Evolutionary conservation across 2,329 filamentous ascomycete genomes (phyloP).

Genomic region (Fusarium dlaminii): DNA sequence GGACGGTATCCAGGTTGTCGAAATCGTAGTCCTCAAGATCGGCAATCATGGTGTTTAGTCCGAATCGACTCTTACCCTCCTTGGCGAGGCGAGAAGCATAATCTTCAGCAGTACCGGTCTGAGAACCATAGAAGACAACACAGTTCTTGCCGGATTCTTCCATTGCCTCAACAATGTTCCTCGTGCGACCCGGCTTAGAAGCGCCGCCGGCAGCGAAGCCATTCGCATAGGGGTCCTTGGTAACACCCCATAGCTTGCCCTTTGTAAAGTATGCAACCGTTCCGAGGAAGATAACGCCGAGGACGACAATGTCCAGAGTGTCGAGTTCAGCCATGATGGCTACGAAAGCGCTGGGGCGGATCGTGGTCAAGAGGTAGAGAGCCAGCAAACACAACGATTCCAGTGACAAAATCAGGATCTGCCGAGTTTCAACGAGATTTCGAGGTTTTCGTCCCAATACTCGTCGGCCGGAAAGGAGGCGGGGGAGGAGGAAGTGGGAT

Average conservation of each 20-base stretch:
- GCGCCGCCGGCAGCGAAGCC: conserved; percentile 75
- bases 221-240: conserved; percentile 87
- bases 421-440: not conserved
- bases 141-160: conserved; percentile 96
- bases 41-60: conserved; percentile 96
- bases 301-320: conserved; percentile 92
- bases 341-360: conserved; percentile 13
- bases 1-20: conserved; percentile 89
- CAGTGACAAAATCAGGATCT: not conserved
- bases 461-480: conserved; percentile 43
- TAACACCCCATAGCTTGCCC: conserved; percentile 89
- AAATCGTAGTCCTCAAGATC: conserved; percentile 98
- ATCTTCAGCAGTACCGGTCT: conserved; percentile 98
- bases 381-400: not conserved
- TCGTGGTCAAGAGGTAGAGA: conserved; percentile 1
- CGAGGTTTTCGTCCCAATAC: conserved; percentile 17
- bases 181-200: conserved; percentile 82
- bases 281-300: conserved; percentile 83
- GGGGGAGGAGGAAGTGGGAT: conserved; percentile 35
- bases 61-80: conserved; percentile 95
- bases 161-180: conserved; percentile 96
- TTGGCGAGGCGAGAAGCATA: conserved; percentile 96
- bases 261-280: conserved; percentile 98
- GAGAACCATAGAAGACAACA: conserved; percentile 97
- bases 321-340: conserved; percentile 91